Evolutionary conservation across 495 filamentous ascomycete genomes (phyloP), one percentile per base, ranked within the genome.

Genomic region (Penicillium herquei): DNA sequence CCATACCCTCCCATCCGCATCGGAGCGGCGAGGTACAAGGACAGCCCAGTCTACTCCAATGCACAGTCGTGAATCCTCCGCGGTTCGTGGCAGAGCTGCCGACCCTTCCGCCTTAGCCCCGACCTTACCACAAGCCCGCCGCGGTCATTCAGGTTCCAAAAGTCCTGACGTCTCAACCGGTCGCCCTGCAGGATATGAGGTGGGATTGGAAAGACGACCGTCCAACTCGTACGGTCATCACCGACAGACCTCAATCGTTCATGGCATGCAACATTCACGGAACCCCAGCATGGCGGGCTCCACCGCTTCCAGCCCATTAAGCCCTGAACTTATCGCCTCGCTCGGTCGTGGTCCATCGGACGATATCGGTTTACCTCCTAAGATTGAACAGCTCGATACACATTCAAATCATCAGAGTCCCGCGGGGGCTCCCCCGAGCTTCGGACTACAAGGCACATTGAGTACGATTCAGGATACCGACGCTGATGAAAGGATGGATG

Each of bases 261-360:
- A 96, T 83, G 91, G 91, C 54, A 84, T 91, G 57, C 91, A 92
- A 67, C 94, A 98, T 73, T 95, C 92, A 55, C 86, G 94, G 61
- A 96, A 94, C 75, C 85, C 92, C 11, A 88, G 84, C 64, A 83
- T 84, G 67, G 81, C 82, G 44, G 78, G 79, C 54, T 75, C 73
- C 10, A 80, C 84, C n/a, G 75, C 85, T 26, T 78, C 85, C 18
- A 93, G 87, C 68, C 91, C 90, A 39, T 77, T 95, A 59, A 94
- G 90, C 71, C 90, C 91, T 39, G 86, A 92, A 70, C 81, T 90
- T 64, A 88, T 91, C 57, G 87, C 87, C 17, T 85, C 87, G n/a
- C 84, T 83, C 18, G 83, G 74, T 51, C 73, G 69, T 51, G 59
- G 70, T 41, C 62, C 42, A 13, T 60, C 60, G 58, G 74, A 52